These are phyloP conservation scores for Striga hermonthica DNA, from an alignment of 305 asterid species.

Conservation along the genomic window DNA sequence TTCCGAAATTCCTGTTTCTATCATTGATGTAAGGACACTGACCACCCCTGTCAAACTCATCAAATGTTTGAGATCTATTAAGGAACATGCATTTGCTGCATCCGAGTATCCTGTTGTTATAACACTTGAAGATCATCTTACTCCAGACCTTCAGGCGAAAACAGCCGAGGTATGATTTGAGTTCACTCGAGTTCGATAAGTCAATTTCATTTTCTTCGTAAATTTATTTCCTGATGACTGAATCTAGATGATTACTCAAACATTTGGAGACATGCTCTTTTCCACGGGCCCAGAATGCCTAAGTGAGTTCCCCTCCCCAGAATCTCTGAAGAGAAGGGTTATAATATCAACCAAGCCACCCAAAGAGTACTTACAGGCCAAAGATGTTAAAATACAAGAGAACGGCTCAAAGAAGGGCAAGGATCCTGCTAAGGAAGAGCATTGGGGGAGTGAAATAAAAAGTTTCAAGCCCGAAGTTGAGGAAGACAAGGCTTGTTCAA, in stretches of 20 bases:
- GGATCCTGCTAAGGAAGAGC: slow-evolving; percentile 33
- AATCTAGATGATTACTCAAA: slow-evolving; percentile 73
- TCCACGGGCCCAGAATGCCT: slow-evolving; percentile 54
- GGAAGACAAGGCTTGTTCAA: slow-evolving; percentile 41
- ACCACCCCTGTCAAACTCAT: slow-evolving; percentile 69
- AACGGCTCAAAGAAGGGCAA: slow-evolving; percentile 34
- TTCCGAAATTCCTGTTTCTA: neutral
- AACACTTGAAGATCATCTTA: slow-evolving; percentile 88
- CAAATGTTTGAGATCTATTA: slow-evolving; percentile 74
- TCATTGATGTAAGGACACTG: slow-evolving; percentile 55
- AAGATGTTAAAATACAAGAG: slow-evolving; percentile 44
- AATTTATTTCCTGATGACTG: slow-evolving; percentile 26
- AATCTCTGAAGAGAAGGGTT: slow-evolving; percentile 49
- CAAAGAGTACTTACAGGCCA: slow-evolving; percentile 62
- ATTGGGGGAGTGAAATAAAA: slow-evolving; percentile 50
- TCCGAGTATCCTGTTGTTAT: slow-evolving; percentile 79
- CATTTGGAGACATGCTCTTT: slow-evolving; percentile 78
- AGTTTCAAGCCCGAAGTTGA: slow-evolving; percentile 30
- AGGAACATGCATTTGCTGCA: slow-evolving; percentile 67
- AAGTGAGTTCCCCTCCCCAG: slow-evolving; percentile 69
- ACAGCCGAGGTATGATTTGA: slow-evolving; percentile 62
- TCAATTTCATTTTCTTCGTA: slow-evolving; percentile 18
- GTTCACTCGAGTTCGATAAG: slow-evolving; percentile 25
- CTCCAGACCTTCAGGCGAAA: slow-evolving; percentile 70
- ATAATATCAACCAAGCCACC: slow-evolving; percentile 92